Percentiles rank a stretch among this genome's conserved stretches.
Conservation (phyloP, 1,139 yeast genomes). For the Blastobotrys elegans region DNA sequence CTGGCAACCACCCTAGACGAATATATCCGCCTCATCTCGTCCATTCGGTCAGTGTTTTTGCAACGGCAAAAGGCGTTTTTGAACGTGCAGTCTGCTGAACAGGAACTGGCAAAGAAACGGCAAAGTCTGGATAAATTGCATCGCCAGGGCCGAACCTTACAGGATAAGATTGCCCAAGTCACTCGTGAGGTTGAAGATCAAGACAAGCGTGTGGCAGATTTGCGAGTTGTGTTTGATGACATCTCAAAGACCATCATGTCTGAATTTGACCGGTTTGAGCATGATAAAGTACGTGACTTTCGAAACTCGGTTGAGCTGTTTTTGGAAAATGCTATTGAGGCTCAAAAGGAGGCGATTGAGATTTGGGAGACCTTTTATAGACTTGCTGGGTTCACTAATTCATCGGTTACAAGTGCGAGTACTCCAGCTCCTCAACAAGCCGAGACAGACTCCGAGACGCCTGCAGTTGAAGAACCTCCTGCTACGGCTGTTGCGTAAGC, state of each 20-base stretch:
- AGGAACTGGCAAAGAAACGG: slow-evolving; percentile 45
- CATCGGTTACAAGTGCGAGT: too few species aligned
- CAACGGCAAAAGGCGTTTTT: slow-evolving; percentile 69
- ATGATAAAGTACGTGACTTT: slow-evolving; percentile 76
- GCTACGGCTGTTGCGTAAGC: too few species aligned
- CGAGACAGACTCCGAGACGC: too few species aligned
- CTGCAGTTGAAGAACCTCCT: too few species aligned
- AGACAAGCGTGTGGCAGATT: slow-evolving; percentile 51
- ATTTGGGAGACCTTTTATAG: slow-evolving; percentile 76
- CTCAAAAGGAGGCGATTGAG: slow-evolving; percentile 93
- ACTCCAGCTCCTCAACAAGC: too few species aligned
- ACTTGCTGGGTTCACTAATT: slow-evolving; percentile 14
- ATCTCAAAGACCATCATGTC: slow-evolving; percentile 60
- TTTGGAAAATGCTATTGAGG: slow-evolving; percentile 84
- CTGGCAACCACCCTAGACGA: slow-evolving; percentile 87
- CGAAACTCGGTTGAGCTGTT: slow-evolving; percentile 86
- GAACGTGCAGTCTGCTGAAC: slow-evolving; percentile 50
- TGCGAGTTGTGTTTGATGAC: slow-evolving; percentile 55
- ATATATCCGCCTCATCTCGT: slow-evolving; percentile 70
- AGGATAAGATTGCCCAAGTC: slow-evolving; percentile 53
- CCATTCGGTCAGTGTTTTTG: slow-evolving; percentile 68
- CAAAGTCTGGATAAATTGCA: slow-evolving; percentile 48
- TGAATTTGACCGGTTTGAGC: slow-evolving; percentile 68
- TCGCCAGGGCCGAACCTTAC: slow-evolving; percentile 53
- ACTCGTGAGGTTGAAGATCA: slow-evolving; percentile 55